Percentiles rank a stretch among this genome's conserved stretches.
These are phyloP conservation scores for Eucalyptus tenuipes DNA, from an alignment of 345 rosid species.

Conservation along the genomic window DNA sequence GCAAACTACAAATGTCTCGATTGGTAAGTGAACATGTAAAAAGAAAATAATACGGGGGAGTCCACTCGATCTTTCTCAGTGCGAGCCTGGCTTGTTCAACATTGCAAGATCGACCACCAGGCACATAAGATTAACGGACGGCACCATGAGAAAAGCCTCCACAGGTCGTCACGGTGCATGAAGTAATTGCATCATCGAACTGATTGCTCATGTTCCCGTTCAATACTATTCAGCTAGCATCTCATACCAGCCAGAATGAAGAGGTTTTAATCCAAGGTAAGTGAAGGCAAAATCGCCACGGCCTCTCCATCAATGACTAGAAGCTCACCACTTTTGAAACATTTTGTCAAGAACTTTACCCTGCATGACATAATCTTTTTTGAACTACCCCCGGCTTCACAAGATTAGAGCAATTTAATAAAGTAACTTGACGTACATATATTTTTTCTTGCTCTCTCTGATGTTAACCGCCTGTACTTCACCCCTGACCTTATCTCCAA, in stretches of 20 bases:
- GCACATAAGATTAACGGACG: neutral
- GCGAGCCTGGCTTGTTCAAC: neutral
- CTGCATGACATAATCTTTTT: constrained; percentile 5
- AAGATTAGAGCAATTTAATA: neutral
- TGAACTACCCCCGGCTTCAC: neutral
- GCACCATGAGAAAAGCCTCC: neutral
- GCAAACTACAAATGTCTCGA: neutral
- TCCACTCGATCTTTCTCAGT: neutral
- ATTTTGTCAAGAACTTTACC: constrained; percentile 67
- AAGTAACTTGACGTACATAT: constrained; percentile 32
- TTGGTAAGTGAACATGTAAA: neutral
- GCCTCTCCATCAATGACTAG: constrained; percentile 78
- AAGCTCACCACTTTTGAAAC: constrained; percentile 44
- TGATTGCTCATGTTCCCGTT: neutral
- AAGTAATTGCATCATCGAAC: neutral
- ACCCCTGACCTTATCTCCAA: constrained; percentile 56
- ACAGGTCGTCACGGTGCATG: neutral
- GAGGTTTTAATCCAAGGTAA: neutral
- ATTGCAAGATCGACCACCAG: neutral
- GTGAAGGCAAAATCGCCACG: constrained; percentile 39
- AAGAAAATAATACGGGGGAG: neutral
- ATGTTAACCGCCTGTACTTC: constrained; percentile 36
- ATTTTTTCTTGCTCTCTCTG: constrained; percentile 47
- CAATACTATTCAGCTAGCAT: neutral
- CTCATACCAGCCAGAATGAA: neutral